These are phyloP conservation scores for Artemisia tridentata DNA, from an alignment of 129 eudicot species.

Conservation along the genomic window DNA sequence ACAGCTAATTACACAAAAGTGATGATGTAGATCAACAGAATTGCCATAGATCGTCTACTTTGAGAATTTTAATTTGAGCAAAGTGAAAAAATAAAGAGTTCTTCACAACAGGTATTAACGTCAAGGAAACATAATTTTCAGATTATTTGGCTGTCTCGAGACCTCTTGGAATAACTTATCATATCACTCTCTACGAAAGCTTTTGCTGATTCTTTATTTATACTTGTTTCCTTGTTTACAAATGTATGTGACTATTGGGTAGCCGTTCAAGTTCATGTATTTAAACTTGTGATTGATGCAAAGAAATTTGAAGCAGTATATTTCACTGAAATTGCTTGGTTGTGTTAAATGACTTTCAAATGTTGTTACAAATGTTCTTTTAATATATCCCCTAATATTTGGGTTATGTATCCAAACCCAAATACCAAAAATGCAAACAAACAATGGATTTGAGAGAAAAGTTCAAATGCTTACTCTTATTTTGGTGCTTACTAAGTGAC, in stretches of 20 bases:
- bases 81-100: slow-evolving; percentile 11
- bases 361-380: no score
- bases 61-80: background rate
- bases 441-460: no score
- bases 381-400: no score
- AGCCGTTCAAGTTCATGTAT: slow-evolving; percentile 7
- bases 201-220: background rate
- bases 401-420: no score
- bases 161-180: slow-evolving; percentile 7
- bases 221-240: background rate
- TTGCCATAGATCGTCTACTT: background rate
- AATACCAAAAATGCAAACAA: no score
- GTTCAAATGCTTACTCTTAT: no score
- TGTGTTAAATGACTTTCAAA: background rate
- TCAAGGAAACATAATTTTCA: background rate
- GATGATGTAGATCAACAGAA: slow-evolving; percentile 1
- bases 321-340: background rate
- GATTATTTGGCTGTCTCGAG: background rate
- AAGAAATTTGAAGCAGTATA: slow-evolving; percentile 1
- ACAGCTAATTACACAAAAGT: slow-evolving; percentile 40
- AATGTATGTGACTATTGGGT: background rate
- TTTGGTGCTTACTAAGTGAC: no score
- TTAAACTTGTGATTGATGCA: background rate
- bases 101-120: background rate
- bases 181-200: background rate